These are phyloP conservation scores for Paecilomyces fulvus DNA, from an alignment of 2,329 filamentous ascomycete genomes.

Conservation along the genomic window DNA sequence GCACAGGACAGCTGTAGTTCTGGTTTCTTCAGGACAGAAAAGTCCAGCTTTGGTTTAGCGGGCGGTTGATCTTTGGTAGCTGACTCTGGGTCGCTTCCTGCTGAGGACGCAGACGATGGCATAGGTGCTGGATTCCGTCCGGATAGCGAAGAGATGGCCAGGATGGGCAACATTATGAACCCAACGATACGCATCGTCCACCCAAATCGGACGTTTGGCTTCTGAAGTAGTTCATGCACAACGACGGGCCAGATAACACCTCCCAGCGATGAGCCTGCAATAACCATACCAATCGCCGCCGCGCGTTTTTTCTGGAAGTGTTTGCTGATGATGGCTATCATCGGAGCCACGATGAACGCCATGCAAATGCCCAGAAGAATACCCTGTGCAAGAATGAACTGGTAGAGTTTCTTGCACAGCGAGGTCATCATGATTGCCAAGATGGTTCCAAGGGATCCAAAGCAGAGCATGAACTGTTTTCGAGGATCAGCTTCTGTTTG, in stretches of 20 bases:
- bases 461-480: slow-evolving; percentile 18
- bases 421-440: slow-evolving; percentile 31
- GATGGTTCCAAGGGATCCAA: slow-evolving; percentile 18
- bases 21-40: slow-evolving; percentile 15
- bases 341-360: slow-evolving; percentile 21
- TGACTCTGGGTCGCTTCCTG: neutral
- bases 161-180: slow-evolving; percentile 33
- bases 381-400: slow-evolving; percentile 33
- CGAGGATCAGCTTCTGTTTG: neutral
- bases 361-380: slow-evolving; percentile 24
- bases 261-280: slow-evolving; percentile 26
- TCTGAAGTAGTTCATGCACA: slow-evolving; percentile 21
- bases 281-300: slow-evolving; percentile 23
- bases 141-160: slow-evolving; percentile 20
- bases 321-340: slow-evolving; percentile 21
- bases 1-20: slow-evolving; percentile 18
- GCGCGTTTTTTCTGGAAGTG: slow-evolving; percentile 21
- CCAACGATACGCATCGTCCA: slow-evolving; percentile 34
- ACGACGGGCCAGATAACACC: slow-evolving; percentile 29
- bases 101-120: neutral
- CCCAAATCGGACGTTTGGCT: slow-evolving; percentile 16
- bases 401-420: slow-evolving; percentile 27
- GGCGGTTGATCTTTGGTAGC: slow-evolving; percentile 1
- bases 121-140: slow-evolving; percentile 5
- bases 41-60: slow-evolving; percentile 7